Evolutionary conservation across 306 rosid genomes (phyloP), one percentile per base, ranked within the genome.

Genomic region (Crotalaria pallida): DNA sequence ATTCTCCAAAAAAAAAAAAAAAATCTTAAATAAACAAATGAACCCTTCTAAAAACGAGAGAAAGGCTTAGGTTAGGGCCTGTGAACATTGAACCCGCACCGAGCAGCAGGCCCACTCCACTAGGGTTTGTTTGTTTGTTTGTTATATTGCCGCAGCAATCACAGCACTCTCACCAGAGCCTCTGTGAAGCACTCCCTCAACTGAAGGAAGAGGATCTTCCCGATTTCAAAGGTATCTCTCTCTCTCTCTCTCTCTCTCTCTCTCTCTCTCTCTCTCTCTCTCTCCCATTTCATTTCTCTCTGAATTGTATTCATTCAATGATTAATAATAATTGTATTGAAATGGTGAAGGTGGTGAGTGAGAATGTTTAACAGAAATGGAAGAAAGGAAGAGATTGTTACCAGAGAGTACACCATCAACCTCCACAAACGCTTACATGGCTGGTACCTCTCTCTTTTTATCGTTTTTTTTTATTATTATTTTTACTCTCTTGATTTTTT

Each of bases 401-500:
- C 90, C 16, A 71, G 98, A 19, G 98, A 92, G 79, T 92, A 84
- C 84, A 92, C 97, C 85, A 85, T 92, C 75, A 91, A 91, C 76
- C 93, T 91, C 63, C 96, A 88, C 87, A 91, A 88, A 71, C 91
- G 96, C 61, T 69, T 91, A 19, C 96, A 91, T 81, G 85, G 97
- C 74, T 92, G 96, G 98, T 92, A 79, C 67, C 16, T 16, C 10
- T 17, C 10, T 1, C 38, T 10, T 21, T 12, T n/a, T n/a, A n/a
- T n/a, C n/a, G 8, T 47, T 48, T 17, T 2, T 61, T 4, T 26
- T 36, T 15, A 8, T 15, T 6, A 7, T 57, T 33, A 17, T 2
- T 58, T 4, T 26, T 1, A 36, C 5, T 18, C 7, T 17, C 0
- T 18, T 58, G 23, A 58, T 11, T 29, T 18, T 29, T 31, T n/a